A percentile compares a stretch with the other conserved stretches of the same genome.
Conservation (phyloP, 371 early-diverging fungal species). For the Zychaea mexicana region DNA sequence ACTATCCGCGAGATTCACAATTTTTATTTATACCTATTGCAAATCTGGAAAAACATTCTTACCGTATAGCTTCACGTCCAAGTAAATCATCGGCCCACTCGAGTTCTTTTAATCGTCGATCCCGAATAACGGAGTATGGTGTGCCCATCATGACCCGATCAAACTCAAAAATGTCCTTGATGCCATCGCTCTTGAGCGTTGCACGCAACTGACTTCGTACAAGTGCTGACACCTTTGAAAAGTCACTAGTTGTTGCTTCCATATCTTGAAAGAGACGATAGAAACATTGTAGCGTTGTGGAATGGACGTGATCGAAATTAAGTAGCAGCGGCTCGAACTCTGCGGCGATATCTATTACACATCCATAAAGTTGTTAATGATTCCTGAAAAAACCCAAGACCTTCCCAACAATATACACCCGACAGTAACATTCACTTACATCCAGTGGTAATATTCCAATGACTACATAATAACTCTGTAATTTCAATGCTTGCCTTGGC, state of each 20-base stretch:
- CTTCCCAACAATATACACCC: no score
- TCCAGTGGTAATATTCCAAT: conserved; percentile 72
- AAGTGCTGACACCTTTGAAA: conserved; percentile 60
- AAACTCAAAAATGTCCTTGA: conserved; percentile 52
- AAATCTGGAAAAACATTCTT: no score
- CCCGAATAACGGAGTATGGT: conserved; percentile 66
- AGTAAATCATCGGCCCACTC: conserved; percentile 73
- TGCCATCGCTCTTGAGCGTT: conserved; percentile 41
- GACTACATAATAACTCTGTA: conserved; percentile 67
- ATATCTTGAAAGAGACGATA: conserved; percentile 69
- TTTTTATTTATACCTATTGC: no score
- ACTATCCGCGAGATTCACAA: no score
- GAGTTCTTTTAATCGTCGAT: conserved; percentile 69
- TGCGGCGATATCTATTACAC: conserved; percentile 42
- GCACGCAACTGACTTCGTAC: conserved; percentile 57
- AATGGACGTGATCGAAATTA: conserved; percentile 62
- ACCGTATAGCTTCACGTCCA: conserved; percentile 68
- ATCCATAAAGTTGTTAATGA: neutral
- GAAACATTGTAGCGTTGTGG: conserved; percentile 58
- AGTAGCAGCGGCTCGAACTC: conserved; percentile 68
- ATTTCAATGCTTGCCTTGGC: conserved; percentile 70
- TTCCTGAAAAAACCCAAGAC: no score
- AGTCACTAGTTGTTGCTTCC: conserved; percentile 66
- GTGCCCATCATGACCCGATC: conserved; percentile 65
- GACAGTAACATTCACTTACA: no score